Evolutionary conservation across 176 grass and related monocot genomes (phyloP).

Genomic region (Oryza meridionalis): DNA sequence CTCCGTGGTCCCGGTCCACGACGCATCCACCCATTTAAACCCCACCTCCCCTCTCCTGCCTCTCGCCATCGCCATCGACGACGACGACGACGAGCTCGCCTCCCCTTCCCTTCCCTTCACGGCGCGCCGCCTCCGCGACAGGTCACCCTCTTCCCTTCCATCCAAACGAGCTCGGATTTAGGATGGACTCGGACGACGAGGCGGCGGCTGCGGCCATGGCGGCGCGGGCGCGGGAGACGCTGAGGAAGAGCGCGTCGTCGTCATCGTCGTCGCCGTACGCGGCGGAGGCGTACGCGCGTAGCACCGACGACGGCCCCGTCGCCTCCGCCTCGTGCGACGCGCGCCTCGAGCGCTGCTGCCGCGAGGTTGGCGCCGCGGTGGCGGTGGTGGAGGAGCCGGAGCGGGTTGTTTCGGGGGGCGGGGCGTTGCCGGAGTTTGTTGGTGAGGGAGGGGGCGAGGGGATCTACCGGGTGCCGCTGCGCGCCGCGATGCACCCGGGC

Average conservation of each 20-base stretch:
- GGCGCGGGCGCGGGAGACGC: background rate
- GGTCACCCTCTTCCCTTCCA: background rate
- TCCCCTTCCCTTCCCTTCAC: slow-evolving; percentile 49
- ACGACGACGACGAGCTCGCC: background rate
- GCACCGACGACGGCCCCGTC: slow-evolving; percentile 47
- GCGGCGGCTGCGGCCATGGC: background rate
- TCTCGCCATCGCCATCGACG: slow-evolving; percentile 1
- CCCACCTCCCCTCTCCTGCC: background rate
- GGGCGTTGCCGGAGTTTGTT: slow-evolving; percentile 55
- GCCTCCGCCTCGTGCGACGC: slow-evolving; percentile 23
- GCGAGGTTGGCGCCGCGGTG: slow-evolving; percentile 19
- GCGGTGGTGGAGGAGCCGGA: slow-evolving; percentile 36
- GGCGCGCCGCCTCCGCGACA: slow-evolving; percentile 32
- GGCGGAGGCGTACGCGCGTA: slow-evolving; percentile 32
- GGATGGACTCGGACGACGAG: slow-evolving; percentile 34
- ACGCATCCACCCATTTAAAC: slow-evolving; percentile 49
- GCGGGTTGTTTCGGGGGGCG: slow-evolving; percentile 37
- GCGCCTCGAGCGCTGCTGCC: background rate
- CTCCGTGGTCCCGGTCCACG: slow-evolving; percentile 51
- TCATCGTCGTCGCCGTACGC: slow-evolving; percentile 28
- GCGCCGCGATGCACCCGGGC: slow-evolving; percentile 67
- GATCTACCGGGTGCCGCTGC: slow-evolving; percentile 72
- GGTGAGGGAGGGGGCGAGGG: slow-evolving; percentile 68
- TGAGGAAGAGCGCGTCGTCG: slow-evolving; percentile 33
- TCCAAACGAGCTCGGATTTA: background rate